Evolutionary conservation across 2,329 filamentous ascomycete species (phyloP).

Genomic region (Beauveria scarabaeidicola): DNA sequence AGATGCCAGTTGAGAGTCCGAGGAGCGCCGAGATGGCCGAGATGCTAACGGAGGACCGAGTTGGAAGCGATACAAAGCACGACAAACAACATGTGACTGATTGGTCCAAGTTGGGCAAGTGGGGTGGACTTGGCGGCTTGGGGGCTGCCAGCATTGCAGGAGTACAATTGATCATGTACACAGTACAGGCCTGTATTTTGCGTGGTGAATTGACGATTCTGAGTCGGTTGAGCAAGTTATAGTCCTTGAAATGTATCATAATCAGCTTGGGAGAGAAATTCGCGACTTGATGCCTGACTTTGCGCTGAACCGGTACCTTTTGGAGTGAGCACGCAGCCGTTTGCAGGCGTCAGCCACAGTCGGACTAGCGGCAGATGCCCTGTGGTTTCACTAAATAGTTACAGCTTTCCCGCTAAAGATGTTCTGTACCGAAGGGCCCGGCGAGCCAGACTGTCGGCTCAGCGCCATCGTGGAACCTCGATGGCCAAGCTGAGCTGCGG

Average conservation of each 20-base stretch:
- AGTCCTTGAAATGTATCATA: too few species aligned
- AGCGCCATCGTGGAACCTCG: not conserved
- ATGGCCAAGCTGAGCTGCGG: not conserved
- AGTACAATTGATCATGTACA: too few species aligned
- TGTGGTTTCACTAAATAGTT: not conserved
- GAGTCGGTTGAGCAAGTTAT: too few species aligned
- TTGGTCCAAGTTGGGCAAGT: not conserved
- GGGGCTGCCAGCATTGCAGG: not conserved
- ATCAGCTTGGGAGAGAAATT: too few species aligned
- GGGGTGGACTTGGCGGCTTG: not conserved
- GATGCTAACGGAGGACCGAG: constrained; percentile 5
- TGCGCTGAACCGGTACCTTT: too few species aligned
- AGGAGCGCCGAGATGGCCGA: constrained; percentile 8
- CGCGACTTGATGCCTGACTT: too few species aligned
- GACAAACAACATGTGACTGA: constrained; percentile 10
- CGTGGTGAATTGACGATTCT: too few species aligned
- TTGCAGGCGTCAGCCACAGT: not conserved
- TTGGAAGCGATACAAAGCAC: not conserved
- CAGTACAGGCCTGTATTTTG: too few species aligned
- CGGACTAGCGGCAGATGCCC: not conserved
- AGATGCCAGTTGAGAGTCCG: not conserved
- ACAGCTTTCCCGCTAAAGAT: not conserved
- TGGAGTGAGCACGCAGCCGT: not conserved
- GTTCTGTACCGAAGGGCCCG: not conserved
- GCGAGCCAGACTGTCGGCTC: not conserved